Percentiles rank a stretch among this genome's conserved stretches.
phyloP scores from a whole-genome alignment of 31 red algal genomes.

The Odonthalia washingtoniensis region DNA sequence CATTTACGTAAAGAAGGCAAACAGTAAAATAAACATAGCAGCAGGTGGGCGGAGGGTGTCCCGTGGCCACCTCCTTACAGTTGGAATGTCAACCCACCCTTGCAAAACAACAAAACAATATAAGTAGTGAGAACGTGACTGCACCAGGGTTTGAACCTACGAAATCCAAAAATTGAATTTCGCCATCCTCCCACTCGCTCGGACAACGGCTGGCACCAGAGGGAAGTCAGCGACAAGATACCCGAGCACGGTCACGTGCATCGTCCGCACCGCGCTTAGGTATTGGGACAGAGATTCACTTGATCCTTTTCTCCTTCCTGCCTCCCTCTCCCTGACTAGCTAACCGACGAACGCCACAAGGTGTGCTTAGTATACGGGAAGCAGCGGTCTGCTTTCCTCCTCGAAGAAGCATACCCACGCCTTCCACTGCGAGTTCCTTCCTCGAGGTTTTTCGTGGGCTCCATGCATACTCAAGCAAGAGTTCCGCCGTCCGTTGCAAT shows the following conservation, averaged over 20 bases:
- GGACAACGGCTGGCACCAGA: neutral
- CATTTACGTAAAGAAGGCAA: no score
- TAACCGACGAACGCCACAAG: conserved; percentile 34
- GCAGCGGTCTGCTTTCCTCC: neutral
- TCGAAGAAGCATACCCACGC: conserved; percentile 9
- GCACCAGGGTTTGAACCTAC: no score
- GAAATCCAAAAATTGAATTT: no score
- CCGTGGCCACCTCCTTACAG: no score
- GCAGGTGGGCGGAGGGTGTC: no score
- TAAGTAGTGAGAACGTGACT: no score
- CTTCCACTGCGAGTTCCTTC: conserved; percentile 31
- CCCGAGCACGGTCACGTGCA: conserved; percentile 19
- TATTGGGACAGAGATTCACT: conserved; percentile 22
- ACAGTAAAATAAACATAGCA: no score
- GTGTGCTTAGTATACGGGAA: conserved; percentile 43
- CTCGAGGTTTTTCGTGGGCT: conserved; percentile 18
- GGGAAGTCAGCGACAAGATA: neutral
- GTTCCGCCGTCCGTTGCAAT: neutral
- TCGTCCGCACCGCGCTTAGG: conserved; percentile 34
- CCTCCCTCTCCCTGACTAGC: conserved; percentile 9
- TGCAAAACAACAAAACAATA: no score
- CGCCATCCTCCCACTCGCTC: neutral
- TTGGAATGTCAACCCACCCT: no score
- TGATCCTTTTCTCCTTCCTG: neutral
- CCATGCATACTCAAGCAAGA: conserved; percentile 30